Conservation (phyloP, 306 rosid species). For the Abrus precatorius region DNA sequence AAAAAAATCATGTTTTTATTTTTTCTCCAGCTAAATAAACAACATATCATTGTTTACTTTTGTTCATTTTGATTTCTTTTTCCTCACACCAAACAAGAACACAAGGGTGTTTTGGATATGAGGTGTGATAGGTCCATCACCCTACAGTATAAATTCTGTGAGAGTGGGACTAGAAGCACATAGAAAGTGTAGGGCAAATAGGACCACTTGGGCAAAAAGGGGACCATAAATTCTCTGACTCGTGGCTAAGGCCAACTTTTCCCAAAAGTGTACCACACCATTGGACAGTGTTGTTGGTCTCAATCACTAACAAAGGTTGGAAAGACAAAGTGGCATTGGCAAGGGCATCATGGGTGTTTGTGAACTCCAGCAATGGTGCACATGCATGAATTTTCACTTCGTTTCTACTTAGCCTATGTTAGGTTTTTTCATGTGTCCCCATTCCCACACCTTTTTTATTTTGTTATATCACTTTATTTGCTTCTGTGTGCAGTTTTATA, state of each 20-base stretch:
- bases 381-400: slow-evolving; percentile 46
- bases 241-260: slow-evolving; percentile 58
- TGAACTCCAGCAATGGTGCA: slow-evolving; percentile 56
- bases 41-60: too few species aligned
- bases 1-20: too few species aligned
- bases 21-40: too few species aligned
- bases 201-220: slow-evolving; percentile 61
- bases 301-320: slow-evolving; percentile 58
- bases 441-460: slow-evolving; percentile 15
- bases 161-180: slow-evolving; percentile 28
- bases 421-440: slow-evolving; percentile 42
- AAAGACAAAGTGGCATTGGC: slow-evolving; percentile 51
- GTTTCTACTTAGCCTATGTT: slow-evolving; percentile 25
- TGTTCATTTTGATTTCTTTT: too few species aligned
- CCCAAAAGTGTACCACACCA: slow-evolving; percentile 57
- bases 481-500: slow-evolving; percentile 9
- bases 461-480: slow-evolving; percentile 12
- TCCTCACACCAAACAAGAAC: too few species aligned
- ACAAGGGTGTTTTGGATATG: slow-evolving; percentile 20
- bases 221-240: slow-evolving; percentile 53
- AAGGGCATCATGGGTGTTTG: slow-evolving; percentile 58
- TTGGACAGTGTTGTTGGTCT: slow-evolving; percentile 54
- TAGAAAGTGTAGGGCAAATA: slow-evolving; percentile 28
- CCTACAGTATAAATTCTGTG: slow-evolving; percentile 13
- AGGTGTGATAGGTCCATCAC: slow-evolving; percentile 31